Evolutionary conservation across 257 asterid species (phyloP).

Genomic region (Cinchona pubescens): DNA sequence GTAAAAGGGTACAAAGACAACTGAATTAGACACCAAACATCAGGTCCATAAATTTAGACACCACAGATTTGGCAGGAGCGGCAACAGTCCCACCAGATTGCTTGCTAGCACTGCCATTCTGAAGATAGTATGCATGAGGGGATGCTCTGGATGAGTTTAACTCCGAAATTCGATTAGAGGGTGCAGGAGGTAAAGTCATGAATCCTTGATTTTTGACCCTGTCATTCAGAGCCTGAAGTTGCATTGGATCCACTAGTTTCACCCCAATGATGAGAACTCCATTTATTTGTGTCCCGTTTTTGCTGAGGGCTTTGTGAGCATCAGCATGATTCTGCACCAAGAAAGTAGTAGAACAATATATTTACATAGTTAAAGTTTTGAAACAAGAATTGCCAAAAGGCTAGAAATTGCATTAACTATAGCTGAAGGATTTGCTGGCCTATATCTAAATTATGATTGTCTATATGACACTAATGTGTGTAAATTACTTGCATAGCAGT

Average conservation of each 20-base stretch:
- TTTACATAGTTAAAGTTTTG: not conserved
- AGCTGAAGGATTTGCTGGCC: not conserved
- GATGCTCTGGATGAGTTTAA: slow-evolving; percentile 50
- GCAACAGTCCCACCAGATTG: slow-evolving; percentile 73
- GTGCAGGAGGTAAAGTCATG: slow-evolving; percentile 62
- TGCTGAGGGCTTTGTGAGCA: slow-evolving; percentile 86
- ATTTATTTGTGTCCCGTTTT: slow-evolving; percentile 74
- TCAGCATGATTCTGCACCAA: slow-evolving; percentile 69
- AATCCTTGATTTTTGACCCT: slow-evolving; percentile 75
- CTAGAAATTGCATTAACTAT: not conserved
- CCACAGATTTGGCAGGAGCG: slow-evolving; percentile 78
- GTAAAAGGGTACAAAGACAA: not conserved
- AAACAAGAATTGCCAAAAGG: not conserved
- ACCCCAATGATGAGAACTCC: slow-evolving; percentile 93
- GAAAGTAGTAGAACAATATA: not conserved
- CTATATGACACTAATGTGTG: not conserved
- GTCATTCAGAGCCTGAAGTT: slow-evolving; percentile 65
- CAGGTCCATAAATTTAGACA: slow-evolving; percentile 82
- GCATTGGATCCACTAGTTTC: slow-evolving; percentile 82
- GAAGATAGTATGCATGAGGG: slow-evolving; percentile 57
- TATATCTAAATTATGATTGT: not conserved
- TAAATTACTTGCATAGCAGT: not conserved
- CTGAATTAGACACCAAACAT: slow-evolving; percentile 75
- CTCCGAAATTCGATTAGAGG: slow-evolving; percentile 47
- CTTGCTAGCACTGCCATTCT: slow-evolving; percentile 50